Conservation (phyloP, 2,329 filamentous ascomycete species). For the Diaporthe australafricana region DNA sequence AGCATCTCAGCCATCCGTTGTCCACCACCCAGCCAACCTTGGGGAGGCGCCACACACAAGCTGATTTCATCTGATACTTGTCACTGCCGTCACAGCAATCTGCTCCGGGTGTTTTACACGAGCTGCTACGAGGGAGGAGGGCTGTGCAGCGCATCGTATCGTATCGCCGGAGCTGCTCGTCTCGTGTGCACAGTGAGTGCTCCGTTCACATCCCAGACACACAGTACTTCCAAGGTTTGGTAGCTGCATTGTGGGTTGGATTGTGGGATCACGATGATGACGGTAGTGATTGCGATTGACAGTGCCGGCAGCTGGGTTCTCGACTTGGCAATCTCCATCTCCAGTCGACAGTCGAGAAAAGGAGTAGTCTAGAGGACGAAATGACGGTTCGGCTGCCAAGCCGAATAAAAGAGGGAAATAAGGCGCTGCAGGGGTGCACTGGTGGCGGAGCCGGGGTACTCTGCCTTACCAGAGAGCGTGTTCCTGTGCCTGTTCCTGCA, state of each 20-base stretch:
- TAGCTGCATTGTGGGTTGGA: background rate
- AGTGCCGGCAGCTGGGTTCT: background rate
- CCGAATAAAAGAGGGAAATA: slow-evolving; percentile 27
- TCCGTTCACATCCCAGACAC: background rate
- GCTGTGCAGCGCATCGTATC: slow-evolving; percentile 15
- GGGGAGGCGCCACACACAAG: background rate
- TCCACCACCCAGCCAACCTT: background rate
- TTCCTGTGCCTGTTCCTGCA: too few relatives aligned
- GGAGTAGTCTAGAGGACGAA: slow-evolving; percentile 27
- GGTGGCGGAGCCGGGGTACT: slow-evolving; percentile 12
- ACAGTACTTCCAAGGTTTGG: background rate
- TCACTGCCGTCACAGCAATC: slow-evolving; percentile 7
- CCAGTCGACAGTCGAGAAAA: slow-evolving; percentile 3
- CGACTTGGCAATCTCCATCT: slow-evolving; percentile 22
- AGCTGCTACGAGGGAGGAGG: background rate
- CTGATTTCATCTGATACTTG: slow-evolving; percentile 1
- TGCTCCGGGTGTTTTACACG: slow-evolving; percentile 23
- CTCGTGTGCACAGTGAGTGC: background rate
- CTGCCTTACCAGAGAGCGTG: background rate
- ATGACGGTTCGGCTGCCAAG: slow-evolving; percentile 27
- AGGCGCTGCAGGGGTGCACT: slow-evolving; percentile 14
- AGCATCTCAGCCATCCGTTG: slow-evolving; percentile 12
- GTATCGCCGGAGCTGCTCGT: background rate
- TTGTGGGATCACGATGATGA: slow-evolving; percentile 23
- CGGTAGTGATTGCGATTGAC: slow-evolving; percentile 23